Conservation (phyloP, 202 grass and related monocot species). For the Elaeis oleifera region DNA sequence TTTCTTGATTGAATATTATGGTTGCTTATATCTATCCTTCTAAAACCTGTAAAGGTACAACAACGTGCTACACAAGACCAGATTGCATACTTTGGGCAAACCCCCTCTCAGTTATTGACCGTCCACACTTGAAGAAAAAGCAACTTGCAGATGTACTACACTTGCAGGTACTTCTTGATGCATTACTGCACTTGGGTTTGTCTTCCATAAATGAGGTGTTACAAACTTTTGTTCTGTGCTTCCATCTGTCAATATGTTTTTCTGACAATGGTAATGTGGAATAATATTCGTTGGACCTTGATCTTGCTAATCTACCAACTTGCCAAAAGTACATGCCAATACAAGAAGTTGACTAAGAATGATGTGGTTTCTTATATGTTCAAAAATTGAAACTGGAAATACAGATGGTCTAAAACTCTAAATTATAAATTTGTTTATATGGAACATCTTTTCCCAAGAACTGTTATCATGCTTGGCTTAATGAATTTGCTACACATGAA, state of each 20-base stretch:
- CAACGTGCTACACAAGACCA: slow-evolving; percentile 91
- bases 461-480: no score
- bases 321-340: no score
- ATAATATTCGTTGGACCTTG: no score
- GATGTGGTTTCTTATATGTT: no score
- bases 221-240: not conserved
- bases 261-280: no score
- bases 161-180: slow-evolving; percentile 51
- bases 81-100: slow-evolving; percentile 98
- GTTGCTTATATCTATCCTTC: slow-evolving; percentile 25
- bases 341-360: no score
- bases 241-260: not conserved
- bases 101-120: slow-evolving; percentile 79
- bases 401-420: no score
- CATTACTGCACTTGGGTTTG: not conserved
- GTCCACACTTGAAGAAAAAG: slow-evolving; percentile 69
- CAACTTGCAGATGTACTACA: slow-evolving; percentile 73
- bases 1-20: not conserved
- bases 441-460: no score
- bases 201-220: not conserved
- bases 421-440: no score
- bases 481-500: no score
- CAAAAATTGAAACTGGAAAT: no score
- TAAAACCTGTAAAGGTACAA: slow-evolving; percentile 50
- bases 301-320: no score